A percentile compares a stretch with the other conserved stretches of the same genome.
phyloP scores from a whole-genome alignment of 345 rosid species.

The Corymbia maculata region DNA sequence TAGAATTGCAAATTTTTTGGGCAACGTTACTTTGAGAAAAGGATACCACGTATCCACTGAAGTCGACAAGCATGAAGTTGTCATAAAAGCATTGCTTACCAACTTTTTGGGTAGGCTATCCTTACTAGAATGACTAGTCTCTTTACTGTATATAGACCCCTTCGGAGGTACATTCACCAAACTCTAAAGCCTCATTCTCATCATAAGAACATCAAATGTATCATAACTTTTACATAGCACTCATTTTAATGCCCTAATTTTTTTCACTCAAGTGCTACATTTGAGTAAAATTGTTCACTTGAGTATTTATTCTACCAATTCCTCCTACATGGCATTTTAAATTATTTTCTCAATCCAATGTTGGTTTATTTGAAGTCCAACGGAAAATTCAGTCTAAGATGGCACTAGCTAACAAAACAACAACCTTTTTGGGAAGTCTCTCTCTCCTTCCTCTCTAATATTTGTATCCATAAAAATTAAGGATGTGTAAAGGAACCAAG shows the following conservation, averaged over 20 bases:
- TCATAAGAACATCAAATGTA: rapidly evolving
- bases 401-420: neutral
- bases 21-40: neutral
- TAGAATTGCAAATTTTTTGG: neutral
- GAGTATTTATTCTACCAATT: neutral
- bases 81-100: neutral
- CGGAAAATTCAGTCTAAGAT: neutral
- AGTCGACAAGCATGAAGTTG: neutral
- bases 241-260: too few relatives aligned
- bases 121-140: neutral
- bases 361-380: neutral
- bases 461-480: too few relatives aligned
- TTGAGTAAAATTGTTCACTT: neutral
- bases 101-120: neutral
- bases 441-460: neutral
- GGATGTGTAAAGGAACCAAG: too few relatives aligned
- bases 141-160: neutral
- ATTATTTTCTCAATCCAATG: neutral
- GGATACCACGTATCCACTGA: neutral
- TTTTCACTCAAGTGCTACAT: too few relatives aligned
- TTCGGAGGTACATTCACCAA: neutral
- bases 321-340: neutral
- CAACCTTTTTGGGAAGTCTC: neutral
- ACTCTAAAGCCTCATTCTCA: neutral
- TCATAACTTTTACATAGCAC: neutral